Conservation (phyloP, 208 protist species). For the Leishmania mexicana region DNA sequence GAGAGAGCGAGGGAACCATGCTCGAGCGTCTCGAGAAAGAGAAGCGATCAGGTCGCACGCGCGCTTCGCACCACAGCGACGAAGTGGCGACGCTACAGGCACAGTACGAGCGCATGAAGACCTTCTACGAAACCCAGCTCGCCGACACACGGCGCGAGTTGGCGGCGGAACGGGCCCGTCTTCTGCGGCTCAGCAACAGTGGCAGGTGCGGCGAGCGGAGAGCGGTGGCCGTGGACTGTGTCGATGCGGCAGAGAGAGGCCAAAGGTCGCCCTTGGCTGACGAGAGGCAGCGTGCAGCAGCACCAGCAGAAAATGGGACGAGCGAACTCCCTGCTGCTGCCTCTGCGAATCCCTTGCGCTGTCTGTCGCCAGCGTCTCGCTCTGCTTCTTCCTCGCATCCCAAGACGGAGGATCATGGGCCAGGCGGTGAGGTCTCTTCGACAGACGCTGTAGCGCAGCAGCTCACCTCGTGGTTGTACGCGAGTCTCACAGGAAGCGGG, state of each 20-base stretch:
- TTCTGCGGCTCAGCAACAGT: constrained; percentile 18
- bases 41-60: constrained; percentile 36
- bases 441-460: constrained; percentile 22
- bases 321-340: neutral
- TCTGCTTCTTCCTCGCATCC: neutral
- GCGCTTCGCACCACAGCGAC: constrained; percentile 50
- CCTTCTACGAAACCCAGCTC: constrained; percentile 76
- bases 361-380: neutral
- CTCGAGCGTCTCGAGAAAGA: constrained; percentile 59
- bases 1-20: constrained; percentile 38
- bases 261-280: neutral
- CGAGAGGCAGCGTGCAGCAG: neutral
- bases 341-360: neutral
- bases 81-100: constrained; percentile 54
- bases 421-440: neutral
- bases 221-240: neutral
- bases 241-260: neutral
- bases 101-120: constrained; percentile 74
- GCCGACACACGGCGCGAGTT: constrained; percentile 78
- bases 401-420: neutral
- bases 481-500: constrained; percentile 4
- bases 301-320: neutral
- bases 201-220: neutral
- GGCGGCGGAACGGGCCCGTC: constrained; percentile 36
- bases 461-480: constrained; percentile 57